Evolutionary conservation across 139 green algal species (phyloP), one percentile per base, ranked within the genome.

Genomic region (Penium margaritaceum): DNA sequence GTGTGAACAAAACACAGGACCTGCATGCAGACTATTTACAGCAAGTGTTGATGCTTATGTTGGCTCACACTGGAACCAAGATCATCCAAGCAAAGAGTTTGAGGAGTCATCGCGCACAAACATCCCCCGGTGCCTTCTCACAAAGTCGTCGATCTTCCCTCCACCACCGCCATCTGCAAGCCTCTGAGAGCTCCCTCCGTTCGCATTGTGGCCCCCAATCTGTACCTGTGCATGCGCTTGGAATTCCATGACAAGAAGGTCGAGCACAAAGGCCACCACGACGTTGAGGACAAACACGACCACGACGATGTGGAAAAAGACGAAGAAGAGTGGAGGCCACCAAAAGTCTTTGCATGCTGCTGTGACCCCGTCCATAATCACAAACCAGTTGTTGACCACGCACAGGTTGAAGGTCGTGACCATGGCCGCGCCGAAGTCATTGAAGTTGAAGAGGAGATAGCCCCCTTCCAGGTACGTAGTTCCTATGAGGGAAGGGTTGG

Each of bases 301-400:
- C 33, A 54, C 35, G 15, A 71, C 47, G 4, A 71, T 4, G 14
- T 71, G 58, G 36, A 71, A 71, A 33, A 66, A 63, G 1, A 41
- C 63, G 32, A 71, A 71, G 30, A 29, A 71, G 5, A 54, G 12
- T 4, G 27, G 5, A 5, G n/a, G 24, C 33, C n/a, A 33, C 63
- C 63, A 71, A 5, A 60, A 4, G 32, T 51, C 19, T 34, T 30
- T 15, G 19, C 32, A 2, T 5, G 34, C 35, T 30, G 63, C 63
- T 1, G 47, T 33, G 7, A 71, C 44, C 35, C 63, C 63, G 35
- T 71, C 63, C 63, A 71, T 71, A 21, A 71, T 71, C 7, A 71
- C 63, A 35, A 60, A 71, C 63, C 63, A 71, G 35, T 71, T 71
- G 63, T 71, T 71, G 32, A 71, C 63, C 7, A 71, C 35, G 17